Evolutionary conservation across 768 basidiomycete species (phyloP).

Genomic region (Coprinopsis strossmayeri): DNA sequence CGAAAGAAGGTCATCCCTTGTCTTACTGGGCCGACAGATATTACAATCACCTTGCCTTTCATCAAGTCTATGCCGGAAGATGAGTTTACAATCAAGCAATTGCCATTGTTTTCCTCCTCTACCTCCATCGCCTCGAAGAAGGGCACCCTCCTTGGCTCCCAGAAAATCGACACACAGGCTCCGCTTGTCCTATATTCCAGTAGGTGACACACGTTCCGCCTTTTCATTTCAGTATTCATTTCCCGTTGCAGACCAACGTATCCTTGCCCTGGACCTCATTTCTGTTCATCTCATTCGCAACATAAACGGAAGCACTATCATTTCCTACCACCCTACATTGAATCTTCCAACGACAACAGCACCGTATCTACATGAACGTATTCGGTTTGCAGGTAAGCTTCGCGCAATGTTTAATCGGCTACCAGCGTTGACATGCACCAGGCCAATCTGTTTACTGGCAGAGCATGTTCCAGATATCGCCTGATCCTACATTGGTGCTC

Average conservation of each 20-base stretch:
- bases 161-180: constrained; percentile 22
- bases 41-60: constrained; percentile 45
- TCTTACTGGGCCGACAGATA: constrained; percentile 26
- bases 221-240: not conserved
- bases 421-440: constrained; percentile 4
- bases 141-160: constrained; percentile 8
- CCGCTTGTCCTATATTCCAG: constrained; percentile 21
- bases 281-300: constrained; percentile 43
- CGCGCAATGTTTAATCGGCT: not conserved
- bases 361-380: constrained; percentile 36
- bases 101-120: not conserved
- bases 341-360: constrained; percentile 35
- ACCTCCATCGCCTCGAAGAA: not conserved
- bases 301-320: constrained; percentile 38
- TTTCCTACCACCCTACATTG: constrained; percentile 40
- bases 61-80: constrained; percentile 25
- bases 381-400: constrained; percentile 36
- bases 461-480: constrained; percentile 28
- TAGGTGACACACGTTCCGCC: constrained; percentile 4
- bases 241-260: constrained; percentile 11
- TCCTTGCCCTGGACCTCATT: constrained; percentile 33
- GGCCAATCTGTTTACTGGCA: constrained; percentile 41
- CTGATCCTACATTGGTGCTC: constrained; percentile 49
- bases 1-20: constrained; percentile 35
- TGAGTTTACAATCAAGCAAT: not conserved